These are phyloP conservation scores for Colletotrichum liaoningense DNA, from an alignment of 2,329 filamentous ascomycete species.

Conservation along the genomic window DNA sequence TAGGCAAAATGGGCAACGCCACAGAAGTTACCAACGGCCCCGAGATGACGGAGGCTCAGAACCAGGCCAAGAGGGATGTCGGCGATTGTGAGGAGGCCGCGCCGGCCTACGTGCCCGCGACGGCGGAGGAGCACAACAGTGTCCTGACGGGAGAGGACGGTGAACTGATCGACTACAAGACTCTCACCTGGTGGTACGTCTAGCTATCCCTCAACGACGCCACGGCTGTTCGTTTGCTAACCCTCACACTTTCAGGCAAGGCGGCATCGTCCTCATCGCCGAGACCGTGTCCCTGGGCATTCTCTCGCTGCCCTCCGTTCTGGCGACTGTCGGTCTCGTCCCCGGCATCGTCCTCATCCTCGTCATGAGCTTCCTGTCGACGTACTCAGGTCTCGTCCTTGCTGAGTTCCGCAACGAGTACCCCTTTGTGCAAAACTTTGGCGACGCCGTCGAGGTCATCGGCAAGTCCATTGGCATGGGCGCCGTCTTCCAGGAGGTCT, in stretches of 20 bases:
- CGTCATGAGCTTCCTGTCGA: slow-evolving; percentile 74
- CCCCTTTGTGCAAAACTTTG: slow-evolving; percentile 75
- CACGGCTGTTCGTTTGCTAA: not conserved
- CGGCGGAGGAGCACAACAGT: slow-evolving; percentile 25
- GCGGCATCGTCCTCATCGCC: slow-evolving; percentile 55
- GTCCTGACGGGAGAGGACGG: slow-evolving; percentile 29
- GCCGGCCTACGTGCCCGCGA: slow-evolving; percentile 17
- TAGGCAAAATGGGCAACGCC: not conserved
- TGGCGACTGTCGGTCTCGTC: slow-evolving; percentile 77
- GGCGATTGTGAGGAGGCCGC: slow-evolving; percentile 12
- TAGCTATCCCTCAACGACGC: too few species aligned
- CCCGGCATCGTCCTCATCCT: slow-evolving; percentile 80
- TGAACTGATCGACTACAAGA: slow-evolving; percentile 49
- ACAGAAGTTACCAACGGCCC: not conserved
- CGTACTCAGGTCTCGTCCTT: slow-evolving; percentile 64
- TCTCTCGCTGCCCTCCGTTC: slow-evolving; percentile 81
- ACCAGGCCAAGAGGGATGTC: slow-evolving; percentile 10
- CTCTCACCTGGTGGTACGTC: slow-evolving; percentile 51
- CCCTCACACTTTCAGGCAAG: slow-evolving; percentile 48
- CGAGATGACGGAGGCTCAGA: slow-evolving; percentile 23
- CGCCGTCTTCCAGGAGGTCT: slow-evolving; percentile 65
- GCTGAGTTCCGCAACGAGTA: slow-evolving; percentile 80
- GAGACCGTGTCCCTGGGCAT: slow-evolving; percentile 60
- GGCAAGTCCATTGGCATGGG: slow-evolving; percentile 59
- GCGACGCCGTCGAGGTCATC: slow-evolving; percentile 72